Conservation (phyloP, 2,329 filamentous ascomycete species). For the Stachybotrys chartarum region DNA sequence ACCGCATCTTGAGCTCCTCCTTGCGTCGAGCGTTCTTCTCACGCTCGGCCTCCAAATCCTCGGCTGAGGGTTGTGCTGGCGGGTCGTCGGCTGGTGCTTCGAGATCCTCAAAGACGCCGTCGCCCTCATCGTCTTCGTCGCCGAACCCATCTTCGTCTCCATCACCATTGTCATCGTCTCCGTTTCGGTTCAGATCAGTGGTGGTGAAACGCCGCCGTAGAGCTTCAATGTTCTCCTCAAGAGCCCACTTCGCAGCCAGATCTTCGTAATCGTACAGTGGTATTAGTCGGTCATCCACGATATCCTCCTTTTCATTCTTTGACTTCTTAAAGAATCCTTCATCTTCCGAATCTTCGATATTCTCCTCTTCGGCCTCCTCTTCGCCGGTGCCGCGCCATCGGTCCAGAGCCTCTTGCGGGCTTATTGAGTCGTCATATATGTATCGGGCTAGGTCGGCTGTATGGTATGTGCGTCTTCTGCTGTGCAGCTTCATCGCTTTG, state of each 20-base stretch:
- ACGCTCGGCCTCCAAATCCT: conserved; percentile 76
- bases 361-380: conserved; percentile 52
- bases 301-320: conserved; percentile 58
- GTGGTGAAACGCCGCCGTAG: conserved; percentile 71
- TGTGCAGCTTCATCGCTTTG: conserved; percentile 65
- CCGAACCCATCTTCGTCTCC: conserved; percentile 48
- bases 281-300: conserved; percentile 72
- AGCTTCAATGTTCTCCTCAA: conserved; percentile 67
- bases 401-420: conserved; percentile 66
- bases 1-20: conserved; percentile 87
- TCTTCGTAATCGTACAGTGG: conserved; percentile 74
- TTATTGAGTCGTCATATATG: conserved; percentile 79
- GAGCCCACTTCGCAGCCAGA: conserved; percentile 78
- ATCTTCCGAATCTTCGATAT: conserved; percentile 46
- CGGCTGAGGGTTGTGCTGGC: conserved; percentile 34
- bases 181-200: conserved; percentile 41
- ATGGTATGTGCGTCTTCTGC: conserved; percentile 64
- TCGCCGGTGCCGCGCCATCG: conserved; percentile 69
- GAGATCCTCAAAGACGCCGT: conserved; percentile 79
- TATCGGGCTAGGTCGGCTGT: conserved; percentile 76
- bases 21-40: conserved; percentile 86
- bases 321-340: conserved; percentile 54
- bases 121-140: conserved; percentile 57
- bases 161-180: conserved; percentile 29
- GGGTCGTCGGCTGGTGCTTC: conserved; percentile 39